Evolutionary conservation across 1,284 basidiomycete genomes (phyloP).

Genomic region (Marasmius sp.): DNA sequence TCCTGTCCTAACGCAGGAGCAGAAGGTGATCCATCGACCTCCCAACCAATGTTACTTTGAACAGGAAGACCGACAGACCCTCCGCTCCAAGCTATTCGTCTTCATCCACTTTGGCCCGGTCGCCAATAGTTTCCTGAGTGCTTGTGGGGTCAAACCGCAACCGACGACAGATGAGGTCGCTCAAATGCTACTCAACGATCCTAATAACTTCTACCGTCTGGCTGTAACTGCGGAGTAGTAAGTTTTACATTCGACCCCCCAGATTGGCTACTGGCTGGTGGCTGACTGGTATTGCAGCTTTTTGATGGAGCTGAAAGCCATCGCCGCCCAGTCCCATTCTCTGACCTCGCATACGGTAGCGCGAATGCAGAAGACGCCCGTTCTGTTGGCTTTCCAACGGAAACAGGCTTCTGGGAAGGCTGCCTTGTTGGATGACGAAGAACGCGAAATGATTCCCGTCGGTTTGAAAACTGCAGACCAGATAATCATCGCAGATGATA

Average conservation of each 20-base stretch:
- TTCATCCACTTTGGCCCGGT: constrained; percentile 88
- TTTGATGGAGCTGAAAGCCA: constrained; percentile 79
- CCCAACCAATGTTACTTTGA: constrained; percentile 75
- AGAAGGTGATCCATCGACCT: constrained; percentile 41
- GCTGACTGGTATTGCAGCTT: constrained; percentile 52
- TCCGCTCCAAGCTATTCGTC: constrained; percentile 79
- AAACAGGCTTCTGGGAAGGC: constrained; percentile 34
- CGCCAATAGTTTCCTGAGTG: constrained; percentile 84
- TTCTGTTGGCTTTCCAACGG: constrained; percentile 73
- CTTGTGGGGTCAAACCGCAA: constrained; percentile 87
- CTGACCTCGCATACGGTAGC: constrained; percentile 57
- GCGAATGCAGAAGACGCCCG: constrained; percentile 69
- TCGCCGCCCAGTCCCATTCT: constrained; percentile 73
- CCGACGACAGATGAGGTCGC: constrained; percentile 84
- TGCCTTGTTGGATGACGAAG: constrained; percentile 61
- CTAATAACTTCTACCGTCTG: constrained; percentile 68
- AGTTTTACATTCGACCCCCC: constrained; percentile 16
- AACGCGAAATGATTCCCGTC: constrained; percentile 59
- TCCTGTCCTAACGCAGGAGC: constrained; percentile 35
- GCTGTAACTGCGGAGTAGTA: constrained; percentile 66
- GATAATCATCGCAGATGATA: constrained; percentile 82
- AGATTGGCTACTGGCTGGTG: background rate
- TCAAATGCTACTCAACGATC: constrained; percentile 63
- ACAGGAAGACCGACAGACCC: constrained; percentile 46
- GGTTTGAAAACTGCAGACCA: constrained; percentile 63